Evolutionary conservation across 2,329 filamentous ascomycete genomes (phyloP).

Genomic region (Penicillium sp.): DNA sequence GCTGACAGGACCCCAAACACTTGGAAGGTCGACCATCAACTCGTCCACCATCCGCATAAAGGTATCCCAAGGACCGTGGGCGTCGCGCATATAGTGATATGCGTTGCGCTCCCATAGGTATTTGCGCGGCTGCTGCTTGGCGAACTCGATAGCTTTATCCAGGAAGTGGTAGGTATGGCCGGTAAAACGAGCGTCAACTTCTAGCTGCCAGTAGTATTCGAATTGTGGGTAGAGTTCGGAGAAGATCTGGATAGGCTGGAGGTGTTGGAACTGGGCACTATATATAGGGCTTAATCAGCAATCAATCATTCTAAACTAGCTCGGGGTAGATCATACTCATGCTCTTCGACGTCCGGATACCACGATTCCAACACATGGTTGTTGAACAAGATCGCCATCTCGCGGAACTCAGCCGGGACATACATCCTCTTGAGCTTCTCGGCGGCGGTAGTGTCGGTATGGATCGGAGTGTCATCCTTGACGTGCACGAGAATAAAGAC

Average conservation of each 20-base stretch:
- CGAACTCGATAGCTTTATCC: conserved; percentile 58
- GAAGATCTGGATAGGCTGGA: conserved; percentile 73
- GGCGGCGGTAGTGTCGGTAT: not conserved
- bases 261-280: conserved; percentile 47
- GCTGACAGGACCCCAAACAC: conserved; percentile 6
- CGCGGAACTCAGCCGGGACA: conserved; percentile 6
- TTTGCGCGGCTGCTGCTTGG: conserved; percentile 55
- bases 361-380: conserved; percentile 1
- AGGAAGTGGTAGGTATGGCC: conserved; percentile 75
- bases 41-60: conserved; percentile 3
- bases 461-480: conserved; percentile 1
- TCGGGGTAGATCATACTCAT: conserved; percentile 4
- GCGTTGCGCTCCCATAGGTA: conserved; percentile 59
- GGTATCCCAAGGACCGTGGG: conserved; percentile 3
- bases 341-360: conserved; percentile 11
- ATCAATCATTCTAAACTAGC: not conserved
- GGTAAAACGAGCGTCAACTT: conserved; percentile 71
- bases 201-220: conserved; percentile 78
- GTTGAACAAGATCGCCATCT: conserved; percentile 10
- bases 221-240: conserved; percentile 70
- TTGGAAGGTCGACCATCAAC: not conserved
- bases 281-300: not conserved
- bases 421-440: conserved; percentile 1
- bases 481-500: conserved; percentile 1
- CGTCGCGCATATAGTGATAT: conserved; percentile 46